Evolutionary conservation across 768 basidiomycete species (phyloP), one percentile per base, ranked within the genome.

Genomic region (Saitozyma sp.): DNA sequence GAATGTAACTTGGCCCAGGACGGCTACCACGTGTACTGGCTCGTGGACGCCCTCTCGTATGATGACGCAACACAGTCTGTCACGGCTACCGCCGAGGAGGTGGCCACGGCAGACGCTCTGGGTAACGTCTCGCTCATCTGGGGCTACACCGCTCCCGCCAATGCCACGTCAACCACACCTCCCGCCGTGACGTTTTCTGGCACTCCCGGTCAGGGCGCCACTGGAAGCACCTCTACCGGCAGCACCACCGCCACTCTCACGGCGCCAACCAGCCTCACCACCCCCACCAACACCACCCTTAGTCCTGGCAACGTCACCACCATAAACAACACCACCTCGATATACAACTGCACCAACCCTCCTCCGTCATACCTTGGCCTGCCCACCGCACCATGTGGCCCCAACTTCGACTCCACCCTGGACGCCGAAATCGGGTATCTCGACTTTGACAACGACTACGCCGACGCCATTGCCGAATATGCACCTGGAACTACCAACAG

Each of bases 341-440:
- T 29, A 29, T 29, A 29, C 29, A 29, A 29, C 29, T 51, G 52
- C 20, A 8, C 56, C 37, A 46, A 37, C 13, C 55, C 48, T 16
- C 56, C 55, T 29, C 16, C 58, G 8, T 39, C 58, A 11, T 59
- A 59, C 50, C 48, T 59, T 37, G 58, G 58, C 37, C 38, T 63
- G 9, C 57, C 62, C 16, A 59, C 62, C 13, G 62, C 62, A 11
- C 57, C 62, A 2, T 64, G 62, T 41, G 62, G 62, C 6, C 57
- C 56, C 6, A 50, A 54, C 53, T 64, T 64, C 49, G 62, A 64
- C 51, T 9, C 13, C 11, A 29, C 54, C 7, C 62, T 64, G 16
- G 62, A 64, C 42, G 52, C 17, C n/a, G 48, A 54, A 20, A 48
- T 64, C 43, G 62, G 62, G 3, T 59, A 11, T 43, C 43, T 64